Evolutionary conservation across 2,329 filamentous ascomycete genomes (phyloP).

Genomic region (Colletotrichum limetticola): DNA sequence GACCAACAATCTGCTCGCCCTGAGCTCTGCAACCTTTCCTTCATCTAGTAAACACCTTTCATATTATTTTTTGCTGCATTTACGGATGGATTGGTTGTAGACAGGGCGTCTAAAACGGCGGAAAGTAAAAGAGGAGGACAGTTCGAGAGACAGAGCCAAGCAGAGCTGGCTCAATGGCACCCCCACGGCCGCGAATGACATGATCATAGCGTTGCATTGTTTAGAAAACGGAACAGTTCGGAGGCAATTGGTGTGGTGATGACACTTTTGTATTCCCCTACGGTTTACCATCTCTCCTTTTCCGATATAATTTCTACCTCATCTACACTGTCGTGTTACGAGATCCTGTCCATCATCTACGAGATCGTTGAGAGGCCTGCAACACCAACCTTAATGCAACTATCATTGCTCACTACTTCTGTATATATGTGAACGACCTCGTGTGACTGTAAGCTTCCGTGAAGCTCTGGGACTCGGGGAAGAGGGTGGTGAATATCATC

Average conservation of each 20-base stretch:
- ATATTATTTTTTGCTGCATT: constrained; percentile 25
- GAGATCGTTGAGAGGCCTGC: neutral
- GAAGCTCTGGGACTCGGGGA: neutral
- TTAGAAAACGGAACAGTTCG: constrained; percentile 13
- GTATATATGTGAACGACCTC: neutral
- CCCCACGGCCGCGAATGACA: constrained; percentile 29
- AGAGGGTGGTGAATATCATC: no score
- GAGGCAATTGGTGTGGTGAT: constrained; percentile 2
- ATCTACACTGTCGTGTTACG: neutral
- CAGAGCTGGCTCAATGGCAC: constrained; percentile 37
- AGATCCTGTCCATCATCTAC: neutral
- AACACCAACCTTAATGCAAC: constrained; percentile 2
- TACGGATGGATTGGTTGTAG: constrained; percentile 30
- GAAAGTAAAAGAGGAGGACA: neutral
- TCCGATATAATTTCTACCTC: constrained; percentile 19
- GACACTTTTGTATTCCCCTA: constrained; percentile 1
- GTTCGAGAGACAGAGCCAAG: constrained; percentile 23
- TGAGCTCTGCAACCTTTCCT: constrained; percentile 25
- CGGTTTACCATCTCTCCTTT: neutral
- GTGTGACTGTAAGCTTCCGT: neutral
- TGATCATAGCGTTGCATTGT: constrained; percentile 34
- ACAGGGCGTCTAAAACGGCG: constrained; percentile 29
- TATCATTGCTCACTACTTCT: neutral
- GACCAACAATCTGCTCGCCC: constrained; percentile 42
- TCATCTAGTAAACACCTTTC: constrained; percentile 12